These are phyloP conservation scores for Xylariaceae sp. DNA, from an alignment of 2,329 filamentous ascomycete genomes.

Conservation along the genomic window DNA sequence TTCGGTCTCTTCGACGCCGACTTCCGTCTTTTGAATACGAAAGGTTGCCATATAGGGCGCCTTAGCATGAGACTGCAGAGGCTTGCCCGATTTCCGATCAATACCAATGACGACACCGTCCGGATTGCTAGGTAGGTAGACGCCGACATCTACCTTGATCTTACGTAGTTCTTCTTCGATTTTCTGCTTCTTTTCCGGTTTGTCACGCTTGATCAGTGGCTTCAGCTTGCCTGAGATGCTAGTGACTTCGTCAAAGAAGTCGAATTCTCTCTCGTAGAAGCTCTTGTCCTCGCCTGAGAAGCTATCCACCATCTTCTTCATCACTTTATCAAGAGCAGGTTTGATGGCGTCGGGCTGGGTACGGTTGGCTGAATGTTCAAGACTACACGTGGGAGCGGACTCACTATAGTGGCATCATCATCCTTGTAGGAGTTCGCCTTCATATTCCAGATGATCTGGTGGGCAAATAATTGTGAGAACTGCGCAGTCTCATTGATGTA, in stretches of 20 bases:
- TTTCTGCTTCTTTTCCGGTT: conserved; percentile 97
- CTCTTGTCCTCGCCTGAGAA: conserved; percentile 74
- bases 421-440: conserved; percentile 99
- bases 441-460: conserved; percentile 99
- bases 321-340: conserved; percentile 87
- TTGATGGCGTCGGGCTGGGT: conserved; percentile 81
- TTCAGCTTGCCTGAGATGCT: conserved; percentile 92
- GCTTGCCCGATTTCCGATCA: conserved; percentile 95
- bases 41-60: conserved; percentile 99
- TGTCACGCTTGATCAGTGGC: conserved; percentile 84
- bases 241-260: conserved; percentile 98
- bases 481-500: conserved; percentile 97
- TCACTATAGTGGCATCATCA: conserved; percentile 79
- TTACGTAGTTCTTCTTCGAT: conserved; percentile 98
- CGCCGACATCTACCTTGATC: conserved; percentile 94
- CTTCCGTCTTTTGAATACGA: conserved; percentile 79
- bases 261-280: conserved; percentile 93
- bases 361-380: conserved; percentile 18
- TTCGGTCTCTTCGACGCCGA: conserved; percentile 49
- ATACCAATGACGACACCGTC: conserved; percentile 97
- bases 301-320: conserved; percentile 74
- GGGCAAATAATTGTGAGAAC: conserved; percentile 96
- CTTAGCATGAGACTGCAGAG: conserved; percentile 95
- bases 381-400: conserved; percentile 26
- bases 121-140: conserved; percentile 95